Percentiles rank a stretch among this genome's conserved stretches.
Conservation (phyloP, 129 eudicot genomes). For the carrot (Daucus carota) region DH1_v3.0 NC_030385.2:37700501-37701000, state of each 20-base stretch:
- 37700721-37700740: too few species aligned
- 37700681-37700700: neutral
- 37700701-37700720: neutral
- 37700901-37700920: too few species aligned
- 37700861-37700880: neutral
- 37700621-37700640: neutral
- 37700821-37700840: neutral
- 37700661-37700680: neutral
- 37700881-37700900: neutral
- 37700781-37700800: neutral
- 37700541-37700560: neutral
- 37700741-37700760: neutral
- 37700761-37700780: too few species aligned
- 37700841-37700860: neutral
- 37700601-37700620: neutral
- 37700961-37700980: neutral
- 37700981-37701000: neutral
- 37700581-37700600: neutral
- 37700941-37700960: neutral
- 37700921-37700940: conserved; percentile 6
- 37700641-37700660: neutral
- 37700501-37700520: too few species aligned
- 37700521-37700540: conserved; percentile 10
- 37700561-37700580: neutral
- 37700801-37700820: neutral